Percentiles rank a stretch among this genome's conserved stretches.
phyloP scores from a whole-genome alignment of 2,329 filamentous ascomycete species.

The Geosmithia putterillii region DNA sequence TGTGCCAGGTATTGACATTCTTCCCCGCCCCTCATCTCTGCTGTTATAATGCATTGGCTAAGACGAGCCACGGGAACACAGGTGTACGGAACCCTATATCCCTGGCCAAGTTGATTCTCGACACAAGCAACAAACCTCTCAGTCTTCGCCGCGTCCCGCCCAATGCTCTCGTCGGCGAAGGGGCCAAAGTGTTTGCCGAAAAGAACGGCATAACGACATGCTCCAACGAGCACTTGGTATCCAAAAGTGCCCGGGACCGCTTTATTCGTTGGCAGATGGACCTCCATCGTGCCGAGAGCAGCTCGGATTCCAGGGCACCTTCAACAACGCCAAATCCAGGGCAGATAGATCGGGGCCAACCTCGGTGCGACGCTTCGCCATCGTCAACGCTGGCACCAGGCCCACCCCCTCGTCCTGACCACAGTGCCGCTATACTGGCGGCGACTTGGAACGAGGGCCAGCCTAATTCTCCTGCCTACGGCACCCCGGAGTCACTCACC shows the following conservation, averaged over 20 bases:
- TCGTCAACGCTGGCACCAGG: conserved; percentile 7
- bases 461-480: conserved; percentile 38
- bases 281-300: conserved; percentile 47
- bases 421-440: conserved; percentile 39
- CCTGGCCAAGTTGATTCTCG: conserved; percentile 71
- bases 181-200: conserved; percentile 75
- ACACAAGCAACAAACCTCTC: conserved; percentile 63
- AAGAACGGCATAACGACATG: conserved; percentile 64
- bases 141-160: conserved; percentile 82
- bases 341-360: conserved; percentile 9
- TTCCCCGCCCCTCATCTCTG: background rate
- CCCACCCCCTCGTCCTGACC: conserved; percentile 25
- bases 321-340: conserved; percentile 5
- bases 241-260: conserved; percentile 64
- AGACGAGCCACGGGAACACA: conserved; percentile 28
- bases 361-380: conserved; percentile 20
- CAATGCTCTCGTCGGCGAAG: conserved; percentile 77
- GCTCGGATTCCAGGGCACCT: conserved; percentile 12
- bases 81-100: conserved; percentile 90
- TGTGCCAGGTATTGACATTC: conserved; percentile 60
- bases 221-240: conserved; percentile 68
- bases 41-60: no score
- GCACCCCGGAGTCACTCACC: conserved; percentile 10
- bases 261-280: conserved; percentile 71
- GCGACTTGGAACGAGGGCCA: conserved; percentile 54